phyloP scores from a whole-genome alignment of 140 eudicot genomes.

The Anethum foeniculum region DNA sequence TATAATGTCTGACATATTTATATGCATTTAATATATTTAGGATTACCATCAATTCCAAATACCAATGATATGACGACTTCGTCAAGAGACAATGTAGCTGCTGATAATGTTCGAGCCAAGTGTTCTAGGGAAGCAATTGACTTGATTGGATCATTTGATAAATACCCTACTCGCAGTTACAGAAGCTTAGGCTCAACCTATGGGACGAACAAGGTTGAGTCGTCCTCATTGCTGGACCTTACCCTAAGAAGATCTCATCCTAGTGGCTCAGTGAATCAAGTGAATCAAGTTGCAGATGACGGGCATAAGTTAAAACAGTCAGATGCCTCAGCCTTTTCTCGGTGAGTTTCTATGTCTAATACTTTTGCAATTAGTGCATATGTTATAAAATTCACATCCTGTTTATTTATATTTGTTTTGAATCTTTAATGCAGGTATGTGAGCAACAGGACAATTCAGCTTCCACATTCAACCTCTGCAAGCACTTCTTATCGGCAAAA shows the following conservation, averaged over 20 bases:
- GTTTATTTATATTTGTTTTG: background rate
- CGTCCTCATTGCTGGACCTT: slow-evolving; percentile 63
- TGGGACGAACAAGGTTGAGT: slow-evolving; percentile 36
- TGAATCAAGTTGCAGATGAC: slow-evolving; percentile 53
- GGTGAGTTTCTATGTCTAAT: slow-evolving; percentile 35
- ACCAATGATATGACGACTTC: slow-evolving; percentile 20
- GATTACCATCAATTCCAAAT: background rate
- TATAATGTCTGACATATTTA: background rate
- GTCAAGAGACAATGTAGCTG: slow-evolving; percentile 26
- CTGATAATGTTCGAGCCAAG: slow-evolving; percentile 21
- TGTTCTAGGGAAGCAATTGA: slow-evolving; percentile 71
- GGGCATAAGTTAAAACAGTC: slow-evolving; percentile 60
- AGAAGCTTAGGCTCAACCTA: slow-evolving; percentile 28
- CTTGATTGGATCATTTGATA: slow-evolving; percentile 70
- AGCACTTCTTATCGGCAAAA: slow-evolving; percentile 55
- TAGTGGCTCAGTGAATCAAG: slow-evolving; percentile 57
- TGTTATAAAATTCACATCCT: background rate
- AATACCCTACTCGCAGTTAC: slow-evolving; percentile 38
- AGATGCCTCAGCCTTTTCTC: slow-evolving; percentile 72
- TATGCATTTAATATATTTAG: background rate
- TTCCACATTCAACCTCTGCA: slow-evolving; percentile 39
- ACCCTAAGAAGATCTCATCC: slow-evolving; percentile 66
- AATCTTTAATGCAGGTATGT: slow-evolving; percentile 48
- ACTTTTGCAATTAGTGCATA: background rate
- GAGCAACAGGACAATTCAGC: slow-evolving; percentile 34